Conservation (phyloP, 371 early-diverging fungal species). For the Amoeboaphelidium protococcarum region DNA sequence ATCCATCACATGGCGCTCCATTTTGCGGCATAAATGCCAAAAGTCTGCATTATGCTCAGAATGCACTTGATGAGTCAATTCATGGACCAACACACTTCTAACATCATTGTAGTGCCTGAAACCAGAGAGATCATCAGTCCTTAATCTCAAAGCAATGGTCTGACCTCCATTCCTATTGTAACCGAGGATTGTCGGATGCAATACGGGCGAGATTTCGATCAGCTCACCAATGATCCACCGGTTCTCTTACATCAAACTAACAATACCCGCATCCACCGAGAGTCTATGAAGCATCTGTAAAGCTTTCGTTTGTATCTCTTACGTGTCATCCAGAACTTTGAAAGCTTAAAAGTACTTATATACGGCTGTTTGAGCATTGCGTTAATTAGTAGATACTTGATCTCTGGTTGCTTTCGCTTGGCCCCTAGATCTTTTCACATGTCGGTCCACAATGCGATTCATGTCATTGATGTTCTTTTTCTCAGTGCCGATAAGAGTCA, state of each 20-base stretch:
- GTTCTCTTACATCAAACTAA: slow-evolving; percentile 38
- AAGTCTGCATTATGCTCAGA: neutral
- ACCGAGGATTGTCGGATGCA: slow-evolving; percentile 40
- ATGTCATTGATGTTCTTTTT: too few relatives aligned
- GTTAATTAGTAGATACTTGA: too few relatives aligned
- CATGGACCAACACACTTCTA: slow-evolving; percentile 53
- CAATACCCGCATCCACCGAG: slow-evolving; percentile 23
- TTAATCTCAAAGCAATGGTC: slow-evolving; percentile 48
- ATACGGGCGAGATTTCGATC: slow-evolving; percentile 43
- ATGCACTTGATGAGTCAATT: slow-evolving; percentile 47
- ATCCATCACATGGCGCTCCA: too few relatives aligned
- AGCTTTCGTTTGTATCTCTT: slow-evolving; percentile 25
- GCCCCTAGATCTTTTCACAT: too few relatives aligned
- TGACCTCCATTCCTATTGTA: slow-evolving; percentile 36
- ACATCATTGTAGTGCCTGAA: slow-evolving; percentile 49
- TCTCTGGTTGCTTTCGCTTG: too few relatives aligned
- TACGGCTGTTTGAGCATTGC: too few relatives aligned
- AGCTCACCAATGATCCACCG: slow-evolving; percentile 44
- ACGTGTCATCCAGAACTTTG: too few relatives aligned
- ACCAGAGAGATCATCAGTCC: slow-evolving; percentile 61
- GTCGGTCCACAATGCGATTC: too few relatives aligned
- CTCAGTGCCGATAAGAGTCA: too few relatives aligned
- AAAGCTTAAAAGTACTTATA: too few relatives aligned
- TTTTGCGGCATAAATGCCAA: neutral
- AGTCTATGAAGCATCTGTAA: slow-evolving; percentile 29